Base-by-base conservation (phyloP, 2,329 filamentous ascomycete genomes). In the Cylindrodendrum hubeiense region DNA sequence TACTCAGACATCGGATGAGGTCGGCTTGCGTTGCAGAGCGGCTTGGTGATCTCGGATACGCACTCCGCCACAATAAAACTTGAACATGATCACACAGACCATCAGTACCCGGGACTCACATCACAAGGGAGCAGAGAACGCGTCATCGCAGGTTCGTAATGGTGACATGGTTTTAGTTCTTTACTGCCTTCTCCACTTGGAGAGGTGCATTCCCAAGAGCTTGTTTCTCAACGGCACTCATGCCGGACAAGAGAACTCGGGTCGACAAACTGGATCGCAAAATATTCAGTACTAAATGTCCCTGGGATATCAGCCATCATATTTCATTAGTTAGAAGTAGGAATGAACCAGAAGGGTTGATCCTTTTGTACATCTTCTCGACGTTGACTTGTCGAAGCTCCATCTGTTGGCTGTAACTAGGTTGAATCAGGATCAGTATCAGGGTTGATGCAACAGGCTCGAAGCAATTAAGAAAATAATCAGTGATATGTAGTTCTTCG, bases 41-140 rank as follows among this genome's bases (percentile, higher is more conserved):
- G 56, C 50, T 60, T 51, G 43, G 37, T 55, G 22, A 51, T 43
- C 30, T 60, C 30, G 21, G 55, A n/a, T 50, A 56, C 52, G 56
- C 41, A 30, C 53, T 63, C 63, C 59, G 63, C 59, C 63, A 66
- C 59, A 51, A 33, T 49, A 30, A 63, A 44, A 55, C 41, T 22
- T 49, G 24, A 22, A 9, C 30, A 53, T 49, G 26, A 19, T 50
- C 10, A 12, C 39, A 44, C 28, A 59, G 39, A 41, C 30, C 24
- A 17, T 63, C 34, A 39, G 28, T 17, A 9, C 37, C 46, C 15
- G 15, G 26, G 34, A 41, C 28, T 22, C 33, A 33, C 17, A 26
- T 5, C 17, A 54, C 10, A 13, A 34, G n/a, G n/a, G 8, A 28
- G 2, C 47, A 50, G 21, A 47, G 41, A 58, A 63, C 60, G 60